Evolutionary conservation across 139 green algal species (phyloP), one percentile per base, ranked within the genome.

Genomic region (Coelastrella sp.): DNA sequence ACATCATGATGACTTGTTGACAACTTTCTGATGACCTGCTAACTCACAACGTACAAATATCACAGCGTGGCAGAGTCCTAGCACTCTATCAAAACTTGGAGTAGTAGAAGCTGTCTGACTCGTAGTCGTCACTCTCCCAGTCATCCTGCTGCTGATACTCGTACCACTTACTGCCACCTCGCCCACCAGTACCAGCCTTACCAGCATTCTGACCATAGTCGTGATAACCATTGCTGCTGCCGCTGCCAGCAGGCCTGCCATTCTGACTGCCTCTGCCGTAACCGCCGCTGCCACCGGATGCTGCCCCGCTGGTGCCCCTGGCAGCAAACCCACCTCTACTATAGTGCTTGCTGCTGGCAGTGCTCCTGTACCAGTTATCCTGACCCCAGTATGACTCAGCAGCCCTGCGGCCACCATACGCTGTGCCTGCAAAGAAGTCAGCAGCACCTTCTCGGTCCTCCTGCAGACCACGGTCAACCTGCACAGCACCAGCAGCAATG

Each of bases 401-500:
- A 19, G 20, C 20, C n/a, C 79, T 68, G 79, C 57, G 20, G 19
- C 79, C 79, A n/a, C 79, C 61, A 63, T 63, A 72, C n/a, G 57
- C 35, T 61, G 57, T 63, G 56, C 57, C 20, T 19, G 61, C 57
- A 57, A 22, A 85, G 57, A 19, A 57, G 79, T 19, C 70, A 20
- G 35, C 19, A 19, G 24, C 57, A 57, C 61, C 79, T 15, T 57
- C 22, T 10, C 35, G 20, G 27, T 86, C 81, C 6, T 86, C 81
- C 24, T 65, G 58, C n/a, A 86, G 81, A 65, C 59, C 59, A 24
- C 81, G 81, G 56, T 86, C 81, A 59, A 86, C 81, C 81, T 86
- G 79, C 49, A 27, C 10, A 25, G 20, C 7, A 84, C 12, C n/a
- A 49, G n/a, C n/a, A 81, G 19, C 72, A 27, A 10, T 49, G 63